Conservation (phyloP, 2,329 filamentous ascomycete species). For the Cercospora zeae-maydis region DNA sequence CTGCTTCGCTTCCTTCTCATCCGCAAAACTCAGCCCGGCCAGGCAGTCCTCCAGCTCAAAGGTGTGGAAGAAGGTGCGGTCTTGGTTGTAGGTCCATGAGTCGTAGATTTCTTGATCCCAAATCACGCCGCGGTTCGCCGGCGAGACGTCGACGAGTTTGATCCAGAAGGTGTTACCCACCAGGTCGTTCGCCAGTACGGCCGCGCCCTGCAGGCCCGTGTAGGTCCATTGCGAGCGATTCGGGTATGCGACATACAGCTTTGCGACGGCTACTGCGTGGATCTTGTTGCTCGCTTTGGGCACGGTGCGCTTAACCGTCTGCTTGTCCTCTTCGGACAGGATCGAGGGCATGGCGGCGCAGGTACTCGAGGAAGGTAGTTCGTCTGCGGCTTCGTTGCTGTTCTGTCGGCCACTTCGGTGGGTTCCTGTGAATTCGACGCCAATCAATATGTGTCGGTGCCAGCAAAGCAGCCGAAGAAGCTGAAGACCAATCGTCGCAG, state of each 20-base stretch:
- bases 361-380: not conserved
- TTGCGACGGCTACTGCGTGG: conserved; percentile 87
- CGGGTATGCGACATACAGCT: conserved; percentile 89
- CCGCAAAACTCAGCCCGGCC: conserved; percentile 84
- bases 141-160: conserved; percentile 94
- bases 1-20: conserved; percentile 95
- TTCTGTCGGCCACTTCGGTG: not conserved
- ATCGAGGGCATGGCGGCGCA: conserved; percentile 44
- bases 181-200: conserved; percentile 86
- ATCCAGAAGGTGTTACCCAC: conserved; percentile 96
- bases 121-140: conserved; percentile 76
- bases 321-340: conserved; percentile 89
- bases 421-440: not conserved
- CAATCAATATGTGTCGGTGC: conserved; percentile 14
- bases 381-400: not conserved
- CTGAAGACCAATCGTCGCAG: conserved; percentile 1
- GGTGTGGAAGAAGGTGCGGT: conserved; percentile 94
- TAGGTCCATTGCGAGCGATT: conserved; percentile 85
- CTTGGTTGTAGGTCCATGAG: conserved; percentile 89
- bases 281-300: conserved; percentile 97
- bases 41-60: conserved; percentile 94
- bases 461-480: conserved; percentile 11
- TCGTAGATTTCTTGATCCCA: conserved; percentile 99
- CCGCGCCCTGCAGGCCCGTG: conserved; percentile 86
- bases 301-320: conserved; percentile 89